These are phyloP conservation scores for Diaporthe helianthi DNA, from an alignment of 2,329 filamentous ascomycete species.

Conservation along the genomic window DNA sequence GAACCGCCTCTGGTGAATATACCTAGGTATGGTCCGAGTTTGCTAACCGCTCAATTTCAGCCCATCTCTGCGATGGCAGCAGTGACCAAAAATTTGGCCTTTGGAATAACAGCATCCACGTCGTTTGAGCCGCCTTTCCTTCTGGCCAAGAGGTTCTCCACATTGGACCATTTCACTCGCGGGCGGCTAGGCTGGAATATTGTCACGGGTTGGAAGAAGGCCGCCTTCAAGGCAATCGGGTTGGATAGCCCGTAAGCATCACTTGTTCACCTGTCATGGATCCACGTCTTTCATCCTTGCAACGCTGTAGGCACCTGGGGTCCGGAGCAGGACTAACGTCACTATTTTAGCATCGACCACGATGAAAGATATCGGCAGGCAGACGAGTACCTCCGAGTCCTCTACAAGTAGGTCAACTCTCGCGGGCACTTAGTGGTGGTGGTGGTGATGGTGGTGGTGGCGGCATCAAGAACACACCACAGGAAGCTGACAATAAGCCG, in stretches of 20 bases:
- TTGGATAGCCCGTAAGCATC: slow-evolving; percentile 50
- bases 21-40: not conserved
- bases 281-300: too few relatives aligned
- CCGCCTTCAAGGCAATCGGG: slow-evolving; percentile 64
- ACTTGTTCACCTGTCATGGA: too few relatives aligned
- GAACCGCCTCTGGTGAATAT: not conserved
- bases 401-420: slow-evolving; percentile 55
- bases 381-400: slow-evolving; percentile 60
- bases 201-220: slow-evolving; percentile 68
- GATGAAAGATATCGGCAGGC: slow-evolving; percentile 60
- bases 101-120: slow-evolving; percentile 69
- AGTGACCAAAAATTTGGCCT: slow-evolving; percentile 68
- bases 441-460: too few relatives aligned
- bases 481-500: not conserved
- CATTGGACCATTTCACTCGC: slow-evolving; percentile 66
- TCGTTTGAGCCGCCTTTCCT: slow-evolving; percentile 69
- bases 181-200: slow-evolving; percentile 73
- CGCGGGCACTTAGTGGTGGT: too few relatives aligned
- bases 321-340: too few relatives aligned
- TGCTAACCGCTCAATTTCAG: slow-evolving; percentile 41
- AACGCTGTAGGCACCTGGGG: too few relatives aligned
- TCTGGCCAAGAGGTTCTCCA: slow-evolving; percentile 67
- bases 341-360: slow-evolving; percentile 50
- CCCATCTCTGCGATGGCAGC: slow-evolving; percentile 71
- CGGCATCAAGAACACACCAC: too few relatives aligned